These are phyloP conservation scores for Akanthomyces dipterigenus DNA, from an alignment of 2,329 filamentous ascomycete genomes.

Conservation along the genomic window DNA sequence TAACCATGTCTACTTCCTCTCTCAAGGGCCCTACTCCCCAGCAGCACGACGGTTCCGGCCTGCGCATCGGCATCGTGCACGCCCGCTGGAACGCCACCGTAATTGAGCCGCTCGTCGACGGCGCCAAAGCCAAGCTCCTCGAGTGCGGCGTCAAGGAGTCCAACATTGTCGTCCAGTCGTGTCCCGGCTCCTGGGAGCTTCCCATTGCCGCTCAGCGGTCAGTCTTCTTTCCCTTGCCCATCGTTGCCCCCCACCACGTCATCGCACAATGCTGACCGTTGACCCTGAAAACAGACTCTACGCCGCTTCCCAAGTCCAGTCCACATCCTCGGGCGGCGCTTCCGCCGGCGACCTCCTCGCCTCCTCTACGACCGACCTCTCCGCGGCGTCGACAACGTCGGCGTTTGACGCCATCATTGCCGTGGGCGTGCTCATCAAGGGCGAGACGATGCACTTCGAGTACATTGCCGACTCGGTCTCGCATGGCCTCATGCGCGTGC, in stretches of 20 bases:
- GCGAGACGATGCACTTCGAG: conserved; percentile 98
- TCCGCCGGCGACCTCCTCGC: conserved; percentile 73
- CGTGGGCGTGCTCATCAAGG: conserved; percentile 95
- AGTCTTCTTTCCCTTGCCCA: conserved; percentile 22
- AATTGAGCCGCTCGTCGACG: conserved; percentile 77
- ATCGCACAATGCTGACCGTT: background rate
- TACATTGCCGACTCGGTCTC: conserved; percentile 91
- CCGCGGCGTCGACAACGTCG: conserved; percentile 38
- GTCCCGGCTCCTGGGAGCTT: conserved; percentile 91
- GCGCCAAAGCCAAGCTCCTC: conserved; percentile 70
- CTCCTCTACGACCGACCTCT: conserved; percentile 60
- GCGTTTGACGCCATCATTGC: conserved; percentile 93
- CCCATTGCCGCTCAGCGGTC: conserved; percentile 84
- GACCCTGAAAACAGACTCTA: conserved; percentile 54
- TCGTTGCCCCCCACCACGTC: too few species aligned
- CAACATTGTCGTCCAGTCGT: conserved; percentile 83
- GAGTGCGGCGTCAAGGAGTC: conserved; percentile 75
- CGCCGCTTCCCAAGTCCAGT: conserved; percentile 79
- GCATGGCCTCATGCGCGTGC: conserved; percentile 89
- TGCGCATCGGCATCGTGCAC: conserved; percentile 92
- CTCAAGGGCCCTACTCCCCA: conserved; percentile 52
- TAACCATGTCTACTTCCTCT: conserved; percentile 39
- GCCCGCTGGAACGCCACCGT: conserved; percentile 90
- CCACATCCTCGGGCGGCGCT: conserved; percentile 53
- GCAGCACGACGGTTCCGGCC: conserved; percentile 58